Conservation (phyloP, 805 yeast species). For the Metschnikowia arizonensis region DNA sequence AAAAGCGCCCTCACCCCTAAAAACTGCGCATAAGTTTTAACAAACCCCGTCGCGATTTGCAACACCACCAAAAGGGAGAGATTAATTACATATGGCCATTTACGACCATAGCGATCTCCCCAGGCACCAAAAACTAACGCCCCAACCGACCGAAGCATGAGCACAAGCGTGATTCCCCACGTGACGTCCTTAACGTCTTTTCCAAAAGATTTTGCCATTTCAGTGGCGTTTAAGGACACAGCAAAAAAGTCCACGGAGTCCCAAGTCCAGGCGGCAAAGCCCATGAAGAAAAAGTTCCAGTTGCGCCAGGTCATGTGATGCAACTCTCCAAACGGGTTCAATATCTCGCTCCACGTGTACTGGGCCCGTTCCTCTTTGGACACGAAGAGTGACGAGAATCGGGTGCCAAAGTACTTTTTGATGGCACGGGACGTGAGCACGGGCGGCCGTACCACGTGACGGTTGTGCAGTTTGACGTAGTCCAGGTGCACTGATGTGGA, state of each 20-base stretch:
- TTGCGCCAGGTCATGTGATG: conserved; percentile 21
- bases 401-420: conserved; percentile 36
- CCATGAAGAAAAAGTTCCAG: conserved; percentile 54
- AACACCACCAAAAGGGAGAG: conserved; percentile 44
- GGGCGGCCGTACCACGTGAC: conserved; percentile 25
- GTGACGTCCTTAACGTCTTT: conserved; percentile 48
- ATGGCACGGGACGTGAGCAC: conserved; percentile 29
- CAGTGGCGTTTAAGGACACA: conserved; percentile 48
- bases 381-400: conserved; percentile 47
- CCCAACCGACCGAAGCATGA: conserved; percentile 66
- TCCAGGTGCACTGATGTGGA: conserved; percentile 15
- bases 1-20: conserved; percentile 60
- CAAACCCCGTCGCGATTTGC: conserved; percentile 64
- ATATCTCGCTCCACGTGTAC: conserved; percentile 34
- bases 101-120: conserved; percentile 60
- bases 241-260: conserved; percentile 64
- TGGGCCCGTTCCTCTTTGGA: conserved; percentile 41
- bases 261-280: conserved; percentile 59
- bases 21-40: conserved; percentile 52
- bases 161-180: conserved; percentile 68
- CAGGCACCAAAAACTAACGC: conserved; percentile 56
- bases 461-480: conserved; percentile 14
- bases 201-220: conserved; percentile 44
- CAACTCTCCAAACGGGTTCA: conserved; percentile 51
- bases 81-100: conserved; percentile 51